Evolutionary conservation across 83 land plant species (phyloP).

Genomic region (Diphasiastrum complanatum): DNA sequence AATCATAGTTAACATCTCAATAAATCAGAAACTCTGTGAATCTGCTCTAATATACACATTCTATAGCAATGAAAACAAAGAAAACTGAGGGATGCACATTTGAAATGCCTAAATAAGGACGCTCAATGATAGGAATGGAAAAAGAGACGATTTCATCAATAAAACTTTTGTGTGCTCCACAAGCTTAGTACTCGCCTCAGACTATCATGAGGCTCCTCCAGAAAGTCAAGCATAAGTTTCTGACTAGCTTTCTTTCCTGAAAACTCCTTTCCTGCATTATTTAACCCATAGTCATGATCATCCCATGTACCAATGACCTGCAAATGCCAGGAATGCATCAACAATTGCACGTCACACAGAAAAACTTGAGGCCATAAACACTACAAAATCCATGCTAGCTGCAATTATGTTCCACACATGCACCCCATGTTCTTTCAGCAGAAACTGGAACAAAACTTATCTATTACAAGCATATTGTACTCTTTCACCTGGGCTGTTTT

Average conservation of each 20-base stretch:
- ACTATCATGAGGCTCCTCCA: constrained; percentile 74
- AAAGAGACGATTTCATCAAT: no score
- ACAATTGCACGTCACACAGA: neutral
- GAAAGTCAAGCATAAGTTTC: constrained; percentile 66
- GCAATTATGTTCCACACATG: neutral
- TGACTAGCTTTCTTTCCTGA: constrained; percentile 47
- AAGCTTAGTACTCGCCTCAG: constrained; percentile 45
- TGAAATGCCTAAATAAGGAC: no score
- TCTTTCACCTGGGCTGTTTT: constrained; percentile 37
- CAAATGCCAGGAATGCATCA: constrained; percentile 1
- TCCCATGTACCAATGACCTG: constrained; percentile 92
- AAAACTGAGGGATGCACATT: no score
- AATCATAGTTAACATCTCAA: no score
- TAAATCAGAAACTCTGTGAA: no score
- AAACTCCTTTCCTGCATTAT: constrained; percentile 87
- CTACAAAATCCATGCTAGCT: neutral
- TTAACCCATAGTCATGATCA: constrained; percentile 90
- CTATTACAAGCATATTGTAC: neutral
- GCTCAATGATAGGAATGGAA: no score
- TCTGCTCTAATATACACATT: no score
- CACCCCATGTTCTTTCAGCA: no score
- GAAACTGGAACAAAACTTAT: neutral
- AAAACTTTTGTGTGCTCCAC: no score
- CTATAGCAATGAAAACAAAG: no score
- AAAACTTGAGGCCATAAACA: neutral